These are phyloP conservation scores for Corchorus capsularis DNA, from an alignment of 345 rosid genomes.

Conservation along the genomic window DNA sequence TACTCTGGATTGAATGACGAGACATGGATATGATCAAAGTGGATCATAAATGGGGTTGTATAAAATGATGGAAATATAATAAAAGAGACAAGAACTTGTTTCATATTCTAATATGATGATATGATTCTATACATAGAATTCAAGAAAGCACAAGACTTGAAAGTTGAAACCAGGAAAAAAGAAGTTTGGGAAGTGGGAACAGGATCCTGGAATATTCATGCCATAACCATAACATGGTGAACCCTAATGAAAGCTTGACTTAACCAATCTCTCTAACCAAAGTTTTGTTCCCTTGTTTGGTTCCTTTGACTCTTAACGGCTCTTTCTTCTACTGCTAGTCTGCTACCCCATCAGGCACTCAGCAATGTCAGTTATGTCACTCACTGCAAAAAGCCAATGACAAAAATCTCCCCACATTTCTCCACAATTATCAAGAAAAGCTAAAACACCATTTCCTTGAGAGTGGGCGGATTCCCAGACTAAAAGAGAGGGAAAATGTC, in stretches of 20 bases:
- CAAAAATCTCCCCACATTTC: background rate
- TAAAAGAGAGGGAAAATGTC: background rate
- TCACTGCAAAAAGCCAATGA: background rate
- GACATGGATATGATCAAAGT: no score
- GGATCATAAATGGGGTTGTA: no score
- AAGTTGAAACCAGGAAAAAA: background rate
- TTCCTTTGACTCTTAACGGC: background rate
- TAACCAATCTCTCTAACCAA: background rate
- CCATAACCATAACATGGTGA: background rate
- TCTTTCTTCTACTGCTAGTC: background rate
- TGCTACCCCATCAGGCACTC: background rate
- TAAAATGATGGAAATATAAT: background rate
- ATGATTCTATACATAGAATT: background rate
- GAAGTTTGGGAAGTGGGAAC: constrained; percentile 11
- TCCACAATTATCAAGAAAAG: constrained; percentile 7
- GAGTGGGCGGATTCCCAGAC: constrained; percentile 4
- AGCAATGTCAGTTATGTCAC: background rate
- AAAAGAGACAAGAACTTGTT: background rate
- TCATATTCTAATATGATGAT: background rate
- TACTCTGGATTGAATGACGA: no score
- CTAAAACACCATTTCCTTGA: constrained; percentile 3
- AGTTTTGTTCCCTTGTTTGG: background rate
- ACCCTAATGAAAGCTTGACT: background rate
- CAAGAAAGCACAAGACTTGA: background rate
- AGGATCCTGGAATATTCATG: constrained; percentile 10